A percentile compares a stretch with the other conserved stretches of the same genome.
phyloP scores from a whole-genome alignment of 2,329 filamentous ascomycete species.

The Alternaria ethzedia region DNA sequence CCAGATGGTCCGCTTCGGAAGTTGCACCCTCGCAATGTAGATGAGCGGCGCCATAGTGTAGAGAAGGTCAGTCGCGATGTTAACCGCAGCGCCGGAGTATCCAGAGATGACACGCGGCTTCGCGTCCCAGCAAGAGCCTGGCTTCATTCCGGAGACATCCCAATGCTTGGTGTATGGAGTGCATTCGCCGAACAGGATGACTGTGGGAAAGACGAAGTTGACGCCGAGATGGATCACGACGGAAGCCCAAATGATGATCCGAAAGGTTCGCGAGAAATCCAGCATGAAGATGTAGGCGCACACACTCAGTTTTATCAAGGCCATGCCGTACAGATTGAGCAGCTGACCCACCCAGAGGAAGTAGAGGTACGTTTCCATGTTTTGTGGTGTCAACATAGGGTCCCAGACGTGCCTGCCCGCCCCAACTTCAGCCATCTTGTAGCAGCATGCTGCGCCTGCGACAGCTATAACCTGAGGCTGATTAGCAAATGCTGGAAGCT shows the following conservation, averaged over 20 bases:
- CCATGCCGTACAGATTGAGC: constrained; percentile 37
- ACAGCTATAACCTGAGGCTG: constrained; percentile 25
- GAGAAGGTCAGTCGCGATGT: constrained; percentile 33
- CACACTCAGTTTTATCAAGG: constrained; percentile 36
- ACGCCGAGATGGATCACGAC: constrained; percentile 26
- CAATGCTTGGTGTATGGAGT: constrained; percentile 31
- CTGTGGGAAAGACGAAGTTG: constrained; percentile 31
- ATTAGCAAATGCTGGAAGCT: background rate
- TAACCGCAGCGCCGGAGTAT: constrained; percentile 32
- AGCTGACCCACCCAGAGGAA: constrained; percentile 32
- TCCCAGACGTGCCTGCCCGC: constrained; percentile 34
- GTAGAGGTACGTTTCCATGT: constrained; percentile 24
- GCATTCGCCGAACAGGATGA: constrained; percentile 33
- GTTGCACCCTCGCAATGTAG: constrained; percentile 31
- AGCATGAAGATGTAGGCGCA: constrained; percentile 36
- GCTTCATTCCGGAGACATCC: constrained; percentile 24
- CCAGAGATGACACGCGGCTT: constrained; percentile 34
- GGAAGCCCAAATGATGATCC: constrained; percentile 30
- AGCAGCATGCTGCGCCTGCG: constrained; percentile 24
- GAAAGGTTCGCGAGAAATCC: constrained; percentile 30
- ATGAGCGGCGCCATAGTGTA: constrained; percentile 33
- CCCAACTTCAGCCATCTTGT: constrained; percentile 28
- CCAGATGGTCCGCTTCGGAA: constrained; percentile 33
- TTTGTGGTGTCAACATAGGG: constrained; percentile 25
- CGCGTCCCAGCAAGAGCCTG: constrained; percentile 31